These are phyloP conservation scores for Fonsecaea pedrosoi DNA, from an alignment of 2,329 filamentous ascomycete genomes.

Conservation along the genomic window DNA sequence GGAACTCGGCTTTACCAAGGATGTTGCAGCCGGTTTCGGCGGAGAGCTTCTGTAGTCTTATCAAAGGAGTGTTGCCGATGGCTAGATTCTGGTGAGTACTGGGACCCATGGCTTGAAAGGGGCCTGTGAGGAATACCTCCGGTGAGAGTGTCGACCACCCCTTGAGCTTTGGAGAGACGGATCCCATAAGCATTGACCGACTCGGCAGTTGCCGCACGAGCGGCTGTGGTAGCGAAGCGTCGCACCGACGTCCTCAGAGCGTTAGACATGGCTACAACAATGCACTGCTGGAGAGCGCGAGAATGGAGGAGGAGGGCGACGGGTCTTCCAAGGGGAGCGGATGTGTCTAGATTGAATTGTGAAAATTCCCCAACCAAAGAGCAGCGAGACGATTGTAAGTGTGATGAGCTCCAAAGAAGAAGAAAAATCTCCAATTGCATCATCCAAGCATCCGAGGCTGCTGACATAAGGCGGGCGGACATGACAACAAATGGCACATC, in stretches of 20 bases:
- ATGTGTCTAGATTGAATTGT: not conserved
- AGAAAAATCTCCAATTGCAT: conserved; percentile 15
- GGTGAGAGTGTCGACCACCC: conserved; percentile 76
- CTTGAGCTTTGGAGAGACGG: conserved; percentile 79
- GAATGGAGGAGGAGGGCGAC: not conserved
- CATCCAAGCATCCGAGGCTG: conserved; percentile 9
- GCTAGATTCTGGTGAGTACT: conserved; percentile 59
- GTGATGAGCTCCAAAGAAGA: not conserved
- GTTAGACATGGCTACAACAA: conserved; percentile 31
- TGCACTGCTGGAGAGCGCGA: not conserved
- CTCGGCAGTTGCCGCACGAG: conserved; percentile 57
- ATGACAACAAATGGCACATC: not conserved
- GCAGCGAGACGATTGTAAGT: not conserved
- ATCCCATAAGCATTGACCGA: conserved; percentile 63
- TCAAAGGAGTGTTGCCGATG: conserved; percentile 96
- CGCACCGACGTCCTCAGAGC: conserved; percentile 47
- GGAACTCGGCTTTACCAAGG: conserved; percentile 96
- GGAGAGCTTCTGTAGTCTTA: conserved; percentile 86
- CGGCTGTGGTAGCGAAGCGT: conserved; percentile 69
- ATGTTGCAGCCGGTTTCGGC: conserved; percentile 91
- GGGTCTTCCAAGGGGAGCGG: not conserved
- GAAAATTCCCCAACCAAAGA: not conserved
- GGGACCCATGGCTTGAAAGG: not conserved
- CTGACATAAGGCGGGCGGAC: conserved; percentile 1
- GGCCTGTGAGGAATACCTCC: conserved; percentile 66